A percentile compares a stretch with the other conserved stretches of the same genome.
Evolutionary conservation across 2,329 filamentous ascomycete species (phyloP).

Genomic region (Zarea fungicola): DNA sequence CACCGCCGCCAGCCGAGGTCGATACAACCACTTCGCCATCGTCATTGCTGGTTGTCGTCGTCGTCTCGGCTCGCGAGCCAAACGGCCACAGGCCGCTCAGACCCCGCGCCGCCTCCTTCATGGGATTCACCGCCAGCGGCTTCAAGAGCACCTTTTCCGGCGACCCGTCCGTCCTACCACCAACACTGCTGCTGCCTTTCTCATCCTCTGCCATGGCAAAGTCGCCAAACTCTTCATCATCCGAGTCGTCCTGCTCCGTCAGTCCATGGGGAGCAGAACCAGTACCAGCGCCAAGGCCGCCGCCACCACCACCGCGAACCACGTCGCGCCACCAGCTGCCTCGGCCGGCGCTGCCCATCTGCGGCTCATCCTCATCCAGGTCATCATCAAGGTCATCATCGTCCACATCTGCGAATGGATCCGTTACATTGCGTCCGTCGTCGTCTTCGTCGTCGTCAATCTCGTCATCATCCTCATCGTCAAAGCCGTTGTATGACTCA

Average conservation of each 20-base stretch:
- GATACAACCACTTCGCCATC: constrained; percentile 20
- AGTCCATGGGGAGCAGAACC: too few species aligned
- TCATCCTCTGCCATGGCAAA: constrained; percentile 60
- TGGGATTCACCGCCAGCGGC: constrained; percentile 50
- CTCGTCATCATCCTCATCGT: constrained; percentile 48
- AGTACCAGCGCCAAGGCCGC: too few species aligned
- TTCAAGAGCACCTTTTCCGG: constrained; percentile 45
- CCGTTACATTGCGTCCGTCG: constrained; percentile 3
- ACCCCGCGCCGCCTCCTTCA: constrained; percentile 32
- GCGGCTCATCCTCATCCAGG: constrained; percentile 26
- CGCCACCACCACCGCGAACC: constrained; percentile 33
- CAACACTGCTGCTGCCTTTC: constrained; percentile 22
- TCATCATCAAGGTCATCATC: constrained; percentile 35
- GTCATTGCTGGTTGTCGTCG: constrained; percentile 30
- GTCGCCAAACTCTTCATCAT: constrained; percentile 63
- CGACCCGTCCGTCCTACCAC: constrained; percentile 1
- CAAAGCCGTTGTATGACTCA: constrained; percentile 41
- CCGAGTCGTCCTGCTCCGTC: constrained; percentile 39
- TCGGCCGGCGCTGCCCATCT: constrained; percentile 24
- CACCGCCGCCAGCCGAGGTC: constrained; percentile 6
- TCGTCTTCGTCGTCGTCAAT: constrained; percentile 30
- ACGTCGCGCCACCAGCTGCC: constrained; percentile 47
- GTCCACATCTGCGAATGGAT: constrained; percentile 52
- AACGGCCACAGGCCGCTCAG: constrained; percentile 57
- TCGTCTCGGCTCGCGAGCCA: constrained; percentile 30